Evolutionary conservation across 768 basidiomycete genomes (phyloP).

Genomic region (Leccinum olivaceopallidum): DNA sequence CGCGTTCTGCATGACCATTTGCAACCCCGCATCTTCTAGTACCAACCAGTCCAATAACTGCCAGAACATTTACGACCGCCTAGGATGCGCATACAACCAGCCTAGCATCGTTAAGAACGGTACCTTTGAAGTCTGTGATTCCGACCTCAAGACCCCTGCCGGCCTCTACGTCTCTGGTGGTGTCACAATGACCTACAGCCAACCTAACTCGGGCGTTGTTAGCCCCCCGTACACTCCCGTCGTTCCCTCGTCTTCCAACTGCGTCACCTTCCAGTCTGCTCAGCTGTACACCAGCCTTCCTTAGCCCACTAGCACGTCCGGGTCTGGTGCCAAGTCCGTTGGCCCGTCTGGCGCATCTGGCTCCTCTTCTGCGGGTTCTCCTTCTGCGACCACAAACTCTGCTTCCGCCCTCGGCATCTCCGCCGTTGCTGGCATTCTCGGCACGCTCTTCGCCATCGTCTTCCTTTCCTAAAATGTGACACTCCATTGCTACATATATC

Average conservation of each 20-base stretch:
- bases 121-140: constrained; percentile 63
- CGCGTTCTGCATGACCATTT: constrained; percentile 70
- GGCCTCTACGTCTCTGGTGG: constrained; percentile 51
- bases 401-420: constrained; percentile 33
- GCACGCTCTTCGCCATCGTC: constrained; percentile 37
- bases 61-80: constrained; percentile 70
- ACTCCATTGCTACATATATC: constrained; percentile 1
- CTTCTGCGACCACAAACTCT: constrained; percentile 20
- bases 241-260: constrained; percentile 46
- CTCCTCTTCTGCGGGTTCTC: constrained; percentile 15
- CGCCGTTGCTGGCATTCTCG: constrained; percentile 33
- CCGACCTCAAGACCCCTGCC: constrained; percentile 62
- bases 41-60: constrained; percentile 48
- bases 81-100: constrained; percentile 75
- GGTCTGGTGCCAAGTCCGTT: background rate
- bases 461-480: constrained; percentile 37
- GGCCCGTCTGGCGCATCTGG: constrained; percentile 5
- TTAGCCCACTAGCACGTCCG: background rate
- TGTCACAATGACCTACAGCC: constrained; percentile 41
- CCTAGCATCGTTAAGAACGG: constrained; percentile 60
- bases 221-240: constrained; percentile 42
- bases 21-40: constrained; percentile 52
- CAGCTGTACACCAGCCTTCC: constrained; percentile 37
- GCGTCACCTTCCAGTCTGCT: constrained; percentile 37
- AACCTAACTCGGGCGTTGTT: constrained; percentile 37